Evolutionary conservation across 106 monocot genomes (phyloP), one percentile per base, ranked within the genome.

Genomic region (Platanthera guangdongensis): DNA sequence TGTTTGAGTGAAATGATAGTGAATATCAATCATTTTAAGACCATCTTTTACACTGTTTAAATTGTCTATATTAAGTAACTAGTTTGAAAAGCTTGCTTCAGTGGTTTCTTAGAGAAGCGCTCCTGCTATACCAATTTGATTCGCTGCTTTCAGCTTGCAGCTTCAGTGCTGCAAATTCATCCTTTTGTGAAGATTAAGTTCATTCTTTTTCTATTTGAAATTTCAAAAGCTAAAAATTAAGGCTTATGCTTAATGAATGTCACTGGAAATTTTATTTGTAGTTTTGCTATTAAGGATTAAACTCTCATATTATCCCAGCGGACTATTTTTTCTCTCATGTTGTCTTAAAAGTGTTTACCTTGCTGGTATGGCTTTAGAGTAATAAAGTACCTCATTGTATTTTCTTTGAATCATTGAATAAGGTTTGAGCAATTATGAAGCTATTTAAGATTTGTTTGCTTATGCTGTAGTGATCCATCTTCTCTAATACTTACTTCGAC

Each of bases 151-250:
- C 4, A 4, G 15, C 22, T 32, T 65, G 65, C 4, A 65, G 16
- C 10, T 65, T 4, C 10, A 11, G 39, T 65, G 30, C 30, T 65
- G 25, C 30, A 12, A 30, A 19, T 12, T 65, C 4, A 10, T 65
- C 30, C 32, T 65, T 65, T 32, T 65, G 30, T 65, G 65, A 7
- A 65, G 65, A 65, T 65, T 65, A 65, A 12, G 19, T 62, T 62
- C 25, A 10, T 6, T 11, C 32, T 32, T 39, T 39, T 39, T 65
- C 32, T 65, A 25, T 32, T 11, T 30, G 65, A 6, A 65, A 65
- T 19, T 65, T 32, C 12, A 65, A 12, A 65, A 65, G 32, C 11
- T 65, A 12, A 9, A 59, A n/a, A 21, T 14, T 22, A 62, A 62
- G 62, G 62, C 22, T 62, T 62, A 2, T 25, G 22, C 8, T 25